Conservation (phyloP, 345 rosid genomes). For the Murraya paniculata region DNA sequence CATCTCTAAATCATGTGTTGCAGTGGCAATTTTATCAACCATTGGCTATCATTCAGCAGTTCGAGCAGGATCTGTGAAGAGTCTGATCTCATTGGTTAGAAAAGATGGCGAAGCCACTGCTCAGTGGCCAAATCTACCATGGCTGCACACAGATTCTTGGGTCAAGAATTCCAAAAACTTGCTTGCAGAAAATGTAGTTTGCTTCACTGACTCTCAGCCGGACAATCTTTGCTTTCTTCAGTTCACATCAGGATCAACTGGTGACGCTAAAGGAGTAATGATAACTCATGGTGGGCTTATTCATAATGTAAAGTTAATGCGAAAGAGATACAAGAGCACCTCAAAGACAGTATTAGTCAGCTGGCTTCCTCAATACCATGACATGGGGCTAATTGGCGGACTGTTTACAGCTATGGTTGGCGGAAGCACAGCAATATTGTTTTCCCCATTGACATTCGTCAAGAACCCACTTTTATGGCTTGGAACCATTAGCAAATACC, state of each 20-base stretch:
- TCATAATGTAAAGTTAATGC: constrained; percentile 66
- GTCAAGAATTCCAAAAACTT: constrained; percentile 34
- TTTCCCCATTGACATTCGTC: constrained; percentile 61
- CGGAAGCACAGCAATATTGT: constrained; percentile 55
- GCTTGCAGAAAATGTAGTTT: constrained; percentile 7
- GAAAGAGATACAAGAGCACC: constrained; percentile 48
- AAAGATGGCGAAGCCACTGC: constrained; percentile 33
- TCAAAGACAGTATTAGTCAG: constrained; percentile 57
- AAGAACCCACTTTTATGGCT: constrained; percentile 68
- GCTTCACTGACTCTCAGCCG: constrained; percentile 31
- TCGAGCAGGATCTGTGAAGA: constrained; percentile 55
- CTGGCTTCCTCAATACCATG: constrained; percentile 83
- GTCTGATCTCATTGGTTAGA: constrained; percentile 36
- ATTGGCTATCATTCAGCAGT: constrained; percentile 56
- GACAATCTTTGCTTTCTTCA: constrained; percentile 60
- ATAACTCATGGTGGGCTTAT: constrained; percentile 62
- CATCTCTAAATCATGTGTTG: constrained; percentile 50
- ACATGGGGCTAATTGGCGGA: constrained; percentile 76
- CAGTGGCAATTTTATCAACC: constrained; percentile 61
- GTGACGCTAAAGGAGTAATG: constrained; percentile 74
- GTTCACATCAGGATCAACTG: constrained; percentile 71
- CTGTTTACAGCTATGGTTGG: constrained; percentile 62
- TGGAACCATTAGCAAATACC: constrained; percentile 48
- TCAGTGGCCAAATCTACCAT: constrained; percentile 63
- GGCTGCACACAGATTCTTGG: constrained; percentile 73